A percentile compares a stretch with the other conserved stretches of the same genome.
These are phyloP conservation scores for Emericellopsis terricola DNA, from an alignment of 495 filamentous ascomycete species.

Conservation along the genomic window DNA sequence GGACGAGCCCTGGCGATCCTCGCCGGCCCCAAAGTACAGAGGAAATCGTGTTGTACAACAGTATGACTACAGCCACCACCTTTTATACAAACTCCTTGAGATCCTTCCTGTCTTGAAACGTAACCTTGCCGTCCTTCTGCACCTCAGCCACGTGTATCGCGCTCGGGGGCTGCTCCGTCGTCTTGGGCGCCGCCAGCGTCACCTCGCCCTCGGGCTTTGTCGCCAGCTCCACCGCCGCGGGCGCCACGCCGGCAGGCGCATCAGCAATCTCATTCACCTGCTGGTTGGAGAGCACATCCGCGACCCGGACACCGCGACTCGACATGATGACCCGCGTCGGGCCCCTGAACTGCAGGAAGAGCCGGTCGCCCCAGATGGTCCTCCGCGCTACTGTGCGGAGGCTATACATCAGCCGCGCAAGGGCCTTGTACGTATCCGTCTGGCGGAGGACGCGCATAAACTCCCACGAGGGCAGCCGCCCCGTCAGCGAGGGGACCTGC, in stretches of 20 bases:
- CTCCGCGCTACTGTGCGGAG: slow-evolving; percentile 57
- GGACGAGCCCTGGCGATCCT: no score
- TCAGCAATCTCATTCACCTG: slow-evolving; percentile 82
- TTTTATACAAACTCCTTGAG: slow-evolving; percentile 31
- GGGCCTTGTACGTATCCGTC: slow-evolving; percentile 48
- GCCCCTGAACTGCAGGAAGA: slow-evolving; percentile 79
- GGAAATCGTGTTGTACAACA: no score
- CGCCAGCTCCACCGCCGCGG: slow-evolving; percentile 26
- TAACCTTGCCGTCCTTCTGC: slow-evolving; percentile 47
- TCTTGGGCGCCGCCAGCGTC: slow-evolving; percentile 7
- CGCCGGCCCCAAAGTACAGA: no score
- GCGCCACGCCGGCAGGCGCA: slow-evolving; percentile 38
- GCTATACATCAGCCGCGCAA: slow-evolving; percentile 40
- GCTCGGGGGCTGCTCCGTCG: slow-evolving; percentile 14
- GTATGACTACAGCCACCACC: background rate
- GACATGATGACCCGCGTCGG: slow-evolving; percentile 74
- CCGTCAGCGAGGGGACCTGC: slow-evolving; percentile 51
- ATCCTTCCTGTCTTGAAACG: slow-evolving; percentile 41
- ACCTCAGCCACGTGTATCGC: slow-evolving; percentile 38
- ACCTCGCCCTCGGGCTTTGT: slow-evolving; percentile 13
- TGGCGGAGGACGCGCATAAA: slow-evolving; percentile 55
- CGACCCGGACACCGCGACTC: slow-evolving; percentile 54
- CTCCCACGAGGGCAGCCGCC: slow-evolving; percentile 31
- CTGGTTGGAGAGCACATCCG: slow-evolving; percentile 52
- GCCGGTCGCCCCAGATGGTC: slow-evolving; percentile 83